Conservation (phyloP, 208 protist genomes). For the Trypanosoma brucei region DNA sequence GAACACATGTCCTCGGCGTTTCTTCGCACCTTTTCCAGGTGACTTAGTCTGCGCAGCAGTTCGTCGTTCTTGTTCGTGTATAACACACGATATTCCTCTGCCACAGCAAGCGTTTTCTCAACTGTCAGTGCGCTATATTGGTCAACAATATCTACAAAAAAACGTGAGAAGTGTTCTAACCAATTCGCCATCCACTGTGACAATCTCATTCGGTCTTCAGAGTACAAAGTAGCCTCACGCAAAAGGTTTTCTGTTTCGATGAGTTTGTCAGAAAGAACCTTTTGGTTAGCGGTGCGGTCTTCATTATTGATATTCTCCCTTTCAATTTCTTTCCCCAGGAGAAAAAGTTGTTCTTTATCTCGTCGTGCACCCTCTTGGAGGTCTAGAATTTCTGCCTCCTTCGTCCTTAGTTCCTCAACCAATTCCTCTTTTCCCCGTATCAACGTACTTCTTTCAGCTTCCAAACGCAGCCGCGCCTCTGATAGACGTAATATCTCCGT, state of each 20-base stretch:
- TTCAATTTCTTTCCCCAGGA: slow-evolving; percentile 15
- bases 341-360: slow-evolving; percentile 3
- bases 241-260: slow-evolving; percentile 9
- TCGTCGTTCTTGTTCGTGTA: slow-evolving; percentile 6
- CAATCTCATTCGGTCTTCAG: slow-evolving; percentile 1
- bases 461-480: background rate
- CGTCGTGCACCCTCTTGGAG: background rate
- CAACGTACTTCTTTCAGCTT: slow-evolving; percentile 5
- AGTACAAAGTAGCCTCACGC: background rate
- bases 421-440: slow-evolving; percentile 6
- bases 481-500: background rate
- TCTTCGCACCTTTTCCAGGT: background rate
- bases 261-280: slow-evolving; percentile 8
- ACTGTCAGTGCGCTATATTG: slow-evolving; percentile 5
- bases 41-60: slow-evolving; percentile 1
- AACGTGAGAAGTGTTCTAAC: slow-evolving; percentile 1
- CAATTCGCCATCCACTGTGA: background rate
- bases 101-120: slow-evolving; percentile 14
- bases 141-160: slow-evolving; percentile 5
- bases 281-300: slow-evolving; percentile 8
- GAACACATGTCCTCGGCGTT: slow-evolving; percentile 9
- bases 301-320: slow-evolving; percentile 3
- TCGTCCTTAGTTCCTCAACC: slow-evolving; percentile 1
- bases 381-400: background rate
- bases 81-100: background rate